Evolutionary conservation across 257 asterid genomes (phyloP), one percentile per base, ranked within the genome.

Genomic region (Forsythia suspensa): DNA sequence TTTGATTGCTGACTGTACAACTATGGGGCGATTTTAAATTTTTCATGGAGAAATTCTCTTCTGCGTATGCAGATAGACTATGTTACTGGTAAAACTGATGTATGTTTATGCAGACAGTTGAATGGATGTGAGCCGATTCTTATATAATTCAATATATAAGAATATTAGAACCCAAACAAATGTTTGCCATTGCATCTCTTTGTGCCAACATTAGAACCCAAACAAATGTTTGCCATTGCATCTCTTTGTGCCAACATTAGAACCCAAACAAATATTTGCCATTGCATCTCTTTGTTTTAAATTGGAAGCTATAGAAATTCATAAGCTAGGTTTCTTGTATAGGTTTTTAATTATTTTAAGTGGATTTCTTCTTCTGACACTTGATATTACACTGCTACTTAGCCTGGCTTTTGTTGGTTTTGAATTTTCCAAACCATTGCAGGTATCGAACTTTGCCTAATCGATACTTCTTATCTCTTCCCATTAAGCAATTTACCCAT

Each of bases 401-500:
- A 46, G 36, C 8, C 40, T 80, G 69, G 41, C 34, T 66, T 75
- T 69, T 39, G 59, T 48, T 79, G 40, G 37, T 71, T 51, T 34
- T 77, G 21, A 70, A 61, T 34, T 77, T 68, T 48, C 67, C n/a
- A 10, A 18, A 12, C 74, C n/a, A 71, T 82, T 83, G 55, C 86
- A 94, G 97, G 90, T 95, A 95, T 86, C 89, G 34, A 71, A 95
- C 97, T 21, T 83, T 95, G 83, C 99, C 99, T 38, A 95, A 86
- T 82, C 82, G 91, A 21, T 84, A 89, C 83, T 92, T 93, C 83
- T 78, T 95, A 72, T 92, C 97, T 72, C 91, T 95, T 84, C 98
- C 98, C 37, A 75, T 95, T 84, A 89, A 90, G 86, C 88, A 90
- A 82, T 94, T 95, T 39, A 81, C 91, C 44, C 97, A 95, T 84